Evolutionary conservation across 139 green algal species (phyloP).

Genomic region (Monoraphidium neglectum): DNA sequence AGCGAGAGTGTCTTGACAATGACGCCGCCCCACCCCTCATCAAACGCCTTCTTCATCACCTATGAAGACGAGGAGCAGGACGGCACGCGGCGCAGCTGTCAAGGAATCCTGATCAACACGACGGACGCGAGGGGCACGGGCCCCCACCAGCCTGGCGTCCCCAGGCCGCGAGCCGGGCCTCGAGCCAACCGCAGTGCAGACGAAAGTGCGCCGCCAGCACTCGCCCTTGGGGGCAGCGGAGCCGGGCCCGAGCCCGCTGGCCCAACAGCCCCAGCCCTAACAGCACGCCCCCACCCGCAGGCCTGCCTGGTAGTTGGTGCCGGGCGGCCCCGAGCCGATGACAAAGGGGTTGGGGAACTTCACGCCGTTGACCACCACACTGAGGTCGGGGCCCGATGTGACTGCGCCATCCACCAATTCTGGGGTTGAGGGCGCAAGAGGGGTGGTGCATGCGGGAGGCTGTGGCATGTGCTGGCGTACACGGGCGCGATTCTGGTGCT

Average conservation of each 20-base stretch:
- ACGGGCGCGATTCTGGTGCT: too few species aligned
- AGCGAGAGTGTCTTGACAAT: conserved; percentile 94
- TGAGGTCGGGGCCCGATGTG: conserved; percentile 67
- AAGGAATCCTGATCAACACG: not conserved
- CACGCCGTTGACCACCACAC: conserved; percentile 87
- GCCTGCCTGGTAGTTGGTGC: conserved; percentile 95
- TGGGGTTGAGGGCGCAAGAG: too few species aligned
- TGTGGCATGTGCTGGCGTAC: too few species aligned
- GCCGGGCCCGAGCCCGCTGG: too few species aligned
- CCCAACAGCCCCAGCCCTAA: too few species aligned
- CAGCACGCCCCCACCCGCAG: conserved; percentile 57
- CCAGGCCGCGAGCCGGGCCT: not conserved
- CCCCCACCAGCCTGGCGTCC: not conserved
- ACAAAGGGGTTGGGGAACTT: conserved; percentile 97
- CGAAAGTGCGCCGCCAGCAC: too few species aligned
- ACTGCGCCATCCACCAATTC: conserved; percentile 21
- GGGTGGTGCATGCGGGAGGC: too few species aligned
- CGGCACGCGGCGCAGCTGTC: too few species aligned
- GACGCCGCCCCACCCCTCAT: conserved; percentile 98
- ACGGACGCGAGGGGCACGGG: not conserved
- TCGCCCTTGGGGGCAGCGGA: too few species aligned
- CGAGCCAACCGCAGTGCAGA: not conserved
- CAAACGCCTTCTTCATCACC: conserved; percentile 86
- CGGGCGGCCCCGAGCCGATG: conserved; percentile 87
- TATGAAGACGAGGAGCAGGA: too few species aligned